Base-by-base conservation (phyloP, 148 eudicot species). In the Nyssa sinensis region DNA sequence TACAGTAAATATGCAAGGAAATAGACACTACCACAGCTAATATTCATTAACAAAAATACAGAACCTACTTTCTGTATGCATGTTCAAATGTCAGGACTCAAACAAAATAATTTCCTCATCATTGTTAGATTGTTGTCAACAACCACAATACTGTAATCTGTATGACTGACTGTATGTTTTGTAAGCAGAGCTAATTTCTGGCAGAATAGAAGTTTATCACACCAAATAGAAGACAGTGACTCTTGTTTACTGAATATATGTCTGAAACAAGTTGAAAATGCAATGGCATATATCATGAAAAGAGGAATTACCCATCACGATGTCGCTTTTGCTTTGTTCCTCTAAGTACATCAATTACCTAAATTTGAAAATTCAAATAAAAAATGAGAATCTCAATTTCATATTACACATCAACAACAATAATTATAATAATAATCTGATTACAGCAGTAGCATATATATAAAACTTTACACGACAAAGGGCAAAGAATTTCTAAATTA, bases 231-330 rank as follows among this genome's bases (percentile, higher is more conserved):
- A 44, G 47, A 14, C 62, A 57, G 32, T 32, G 23, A 39, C 58
- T 59, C 13, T 31, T 2, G 17, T 49, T 49, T 11, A 3, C 21
- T 9, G 5, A 14, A 13, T 11, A 13, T n/a, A 49, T 49, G 21
- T 49, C 13, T 49, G 57, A 49, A 49, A 19, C 4, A 49, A 49
- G 1, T 49, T 1, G 49, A 6, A 49, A n/a, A 6, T 17, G 25
- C 32, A 64, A 33, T 8, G 58, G 37, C 41, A 66, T 41, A 49
- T 55, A n/a, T 61, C 44, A 62, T 29, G 34, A 74, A 71, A 55
- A n/a, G 11, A 51, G 63, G 61, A 30, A 23, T 72, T 81, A 94
- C 97, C 98, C 98, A 74, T 86, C 93, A 79, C 98, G 98, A 75
- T 87, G 88, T 72, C 92, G 81, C 84, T 90, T 91, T 31, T 86